These are phyloP conservation scores for Clonostachys chloroleuca DNA, from an alignment of 2,329 filamentous ascomycete genomes.

Conservation along the genomic window DNA sequence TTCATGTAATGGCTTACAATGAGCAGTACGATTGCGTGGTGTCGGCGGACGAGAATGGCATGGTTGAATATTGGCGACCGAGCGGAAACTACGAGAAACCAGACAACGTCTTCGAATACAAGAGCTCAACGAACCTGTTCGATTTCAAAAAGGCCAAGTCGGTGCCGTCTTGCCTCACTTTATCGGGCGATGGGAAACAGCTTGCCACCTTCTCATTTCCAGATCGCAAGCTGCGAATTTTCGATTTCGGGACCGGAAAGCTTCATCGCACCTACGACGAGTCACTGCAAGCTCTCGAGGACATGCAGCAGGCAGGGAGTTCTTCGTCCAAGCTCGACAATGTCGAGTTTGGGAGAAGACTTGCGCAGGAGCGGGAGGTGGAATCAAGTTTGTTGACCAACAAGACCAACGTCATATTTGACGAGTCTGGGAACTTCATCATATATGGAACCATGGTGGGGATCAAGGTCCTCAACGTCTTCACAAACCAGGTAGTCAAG, in stretches of 20 bases:
- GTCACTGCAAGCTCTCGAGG: constrained; percentile 80
- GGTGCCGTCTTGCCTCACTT: constrained; percentile 72
- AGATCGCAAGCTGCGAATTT: constrained; percentile 87
- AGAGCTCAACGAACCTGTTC: constrained; percentile 90
- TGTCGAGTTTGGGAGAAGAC: constrained; percentile 84
- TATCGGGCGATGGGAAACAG: constrained; percentile 81
- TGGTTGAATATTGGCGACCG: constrained; percentile 96
- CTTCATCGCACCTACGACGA: constrained; percentile 93
- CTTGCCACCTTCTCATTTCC: constrained; percentile 90
- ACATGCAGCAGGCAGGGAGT: constrained; percentile 95
- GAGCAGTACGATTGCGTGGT: constrained; percentile 84
- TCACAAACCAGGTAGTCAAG: constrained; percentile 88
- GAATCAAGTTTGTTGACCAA: constrained; percentile 64
- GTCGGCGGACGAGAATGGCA: constrained; percentile 83
- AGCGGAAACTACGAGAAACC: constrained; percentile 82
- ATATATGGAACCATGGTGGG: constrained; percentile 90
- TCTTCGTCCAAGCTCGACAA: constrained; percentile 77
- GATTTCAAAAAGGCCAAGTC: constrained; percentile 97
- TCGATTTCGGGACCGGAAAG: constrained; percentile 87
- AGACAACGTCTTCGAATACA: constrained; percentile 85
- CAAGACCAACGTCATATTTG: constrained; percentile 85
- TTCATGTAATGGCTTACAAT: constrained; percentile 87
- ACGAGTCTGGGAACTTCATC: constrained; percentile 94
- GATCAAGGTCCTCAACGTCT: constrained; percentile 92
- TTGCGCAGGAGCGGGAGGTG: constrained; percentile 83